Base-by-base conservation (phyloP, 2,329 filamentous ascomycete species). In the Neurospora crassa region DNA sequence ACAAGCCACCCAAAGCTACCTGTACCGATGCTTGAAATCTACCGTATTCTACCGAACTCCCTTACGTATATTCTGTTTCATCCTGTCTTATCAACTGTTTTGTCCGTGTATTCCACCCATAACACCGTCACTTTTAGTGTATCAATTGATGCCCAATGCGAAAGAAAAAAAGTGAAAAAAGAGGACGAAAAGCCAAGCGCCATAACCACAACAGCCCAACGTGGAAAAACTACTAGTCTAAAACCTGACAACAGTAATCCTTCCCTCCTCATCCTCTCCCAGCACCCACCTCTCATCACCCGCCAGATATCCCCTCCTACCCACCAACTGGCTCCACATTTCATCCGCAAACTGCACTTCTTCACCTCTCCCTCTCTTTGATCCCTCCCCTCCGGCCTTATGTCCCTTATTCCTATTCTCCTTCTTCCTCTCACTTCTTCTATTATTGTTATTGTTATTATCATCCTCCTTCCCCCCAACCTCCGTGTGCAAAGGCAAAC, bases 241-340 rank as follows among this genome's bases (percentile, higher is more conserved):
- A 72, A 90, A 90, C 70, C 83, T 78, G 72, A 86, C 79, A 70
- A 90, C 79, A 0, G 87, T 86, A 67, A 90, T 77, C 72, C 83
- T 82, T 41, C 85, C 82, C 10, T 81, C 76, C 1, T 74, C 73
- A 76, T 88, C 88, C 79, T 90, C 86, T 0, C 89, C 88, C 53
- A 90, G 78, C n/a, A 90, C 70, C 83, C 88, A 90, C 70, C 86
- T 79, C 78, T 90, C 88, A 72, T 89, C 86, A 1, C 88, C 89
- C 43, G 79, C 84, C 18, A 91, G 86, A 72, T 82, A 82, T 0
- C 86, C 88, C 75, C 83, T 63, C 24, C 53, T 86, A 1, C 77
- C 82, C 67, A 87, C 79, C 42, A 90, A 76, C 76, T 86, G 81
- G 24, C 77, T 76, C 80, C 85, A 86, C 69, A 86, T 78, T 5